phyloP scores from a whole-genome alignment of 306 rosid species.

The Vigna trinervia region DNA sequence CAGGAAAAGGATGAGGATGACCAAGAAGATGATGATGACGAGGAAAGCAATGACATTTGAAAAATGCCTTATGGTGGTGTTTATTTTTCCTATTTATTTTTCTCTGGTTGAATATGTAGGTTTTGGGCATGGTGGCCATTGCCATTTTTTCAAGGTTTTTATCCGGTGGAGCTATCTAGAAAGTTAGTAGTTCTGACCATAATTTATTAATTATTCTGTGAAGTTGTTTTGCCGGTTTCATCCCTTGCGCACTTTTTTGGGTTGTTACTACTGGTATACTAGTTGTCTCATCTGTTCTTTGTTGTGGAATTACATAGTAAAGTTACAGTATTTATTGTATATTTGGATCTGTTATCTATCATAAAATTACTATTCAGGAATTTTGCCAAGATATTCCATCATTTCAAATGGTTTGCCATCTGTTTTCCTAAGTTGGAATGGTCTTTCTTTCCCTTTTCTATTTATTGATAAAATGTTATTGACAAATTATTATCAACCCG shows the following conservation, averaged over 20 bases:
- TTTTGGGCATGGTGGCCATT: slow-evolving; percentile 49
- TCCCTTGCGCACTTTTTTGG: slow-evolving; percentile 35
- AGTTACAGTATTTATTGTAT: slow-evolving; percentile 39
- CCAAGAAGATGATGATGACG: slow-evolving; percentile 56
- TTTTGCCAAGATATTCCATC: neutral
- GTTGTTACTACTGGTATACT: slow-evolving; percentile 39
- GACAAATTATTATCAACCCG: neutral
- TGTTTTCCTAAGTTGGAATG: neutral
- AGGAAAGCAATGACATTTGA: slow-evolving; percentile 64
- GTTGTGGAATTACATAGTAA: slow-evolving; percentile 26
- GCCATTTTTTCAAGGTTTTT: slow-evolving; percentile 38
- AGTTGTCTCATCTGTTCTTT: neutral
- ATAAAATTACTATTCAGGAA: slow-evolving; percentile 28
- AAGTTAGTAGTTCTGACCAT: slow-evolving; percentile 43
- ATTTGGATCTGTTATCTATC: slow-evolving; percentile 38
- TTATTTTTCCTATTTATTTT: slow-evolving; percentile 34
- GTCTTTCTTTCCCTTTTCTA: neutral
- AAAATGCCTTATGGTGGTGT: slow-evolving; percentile 30
- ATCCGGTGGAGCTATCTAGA: slow-evolving; percentile 39
- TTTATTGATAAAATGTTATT: neutral
- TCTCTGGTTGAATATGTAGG: slow-evolving; percentile 46
- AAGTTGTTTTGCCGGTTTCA: slow-evolving; percentile 52
- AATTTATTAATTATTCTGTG: slow-evolving; percentile 25
- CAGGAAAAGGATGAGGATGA: slow-evolving; percentile 75
- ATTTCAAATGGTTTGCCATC: neutral